Conservation (phyloP, 345 rosid genomes). For the Syzygium aqueum region DNA sequence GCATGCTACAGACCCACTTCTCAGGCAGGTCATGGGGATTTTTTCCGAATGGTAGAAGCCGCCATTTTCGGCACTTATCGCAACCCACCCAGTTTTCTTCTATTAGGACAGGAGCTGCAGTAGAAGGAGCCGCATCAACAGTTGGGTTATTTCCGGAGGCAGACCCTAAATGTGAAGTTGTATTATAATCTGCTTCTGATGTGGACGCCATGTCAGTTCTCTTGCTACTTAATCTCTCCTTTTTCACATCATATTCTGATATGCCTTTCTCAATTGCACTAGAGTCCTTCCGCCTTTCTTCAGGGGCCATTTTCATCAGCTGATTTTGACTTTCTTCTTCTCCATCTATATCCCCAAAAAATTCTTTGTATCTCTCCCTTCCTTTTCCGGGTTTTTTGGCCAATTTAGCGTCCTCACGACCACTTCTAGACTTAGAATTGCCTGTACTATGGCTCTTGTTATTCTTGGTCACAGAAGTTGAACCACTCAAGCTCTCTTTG, state of each 20-base stretch:
- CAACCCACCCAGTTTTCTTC: slow-evolving; percentile 84
- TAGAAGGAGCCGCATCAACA: slow-evolving; percentile 32
- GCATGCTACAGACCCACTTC: slow-evolving; percentile 95
- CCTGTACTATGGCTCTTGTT: slow-evolving; percentile 33
- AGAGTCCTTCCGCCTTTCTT: slow-evolving; percentile 23
- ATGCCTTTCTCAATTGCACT: slow-evolving; percentile 29
- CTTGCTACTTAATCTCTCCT: slow-evolving; percentile 33
- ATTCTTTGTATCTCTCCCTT: slow-evolving; percentile 58
- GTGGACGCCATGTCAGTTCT: slow-evolving; percentile 16
- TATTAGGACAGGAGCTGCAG: slow-evolving; percentile 23
- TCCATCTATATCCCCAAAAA: slow-evolving; percentile 63
- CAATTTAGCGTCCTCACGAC: slow-evolving; percentile 27
- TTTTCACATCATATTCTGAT: slow-evolving; percentile 16
- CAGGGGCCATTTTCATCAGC: slow-evolving; percentile 18
- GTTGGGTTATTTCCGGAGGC: slow-evolving; percentile 18
- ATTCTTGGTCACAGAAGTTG: slow-evolving; percentile 31
- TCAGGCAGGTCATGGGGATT: slow-evolving; percentile 64
- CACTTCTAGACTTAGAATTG: slow-evolving; percentile 25
- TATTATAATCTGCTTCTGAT: slow-evolving; percentile 20
- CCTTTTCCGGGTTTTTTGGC: slow-evolving; percentile 34
- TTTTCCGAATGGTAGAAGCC: slow-evolving; percentile 79
- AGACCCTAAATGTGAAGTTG: slow-evolving; percentile 18
- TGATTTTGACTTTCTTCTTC: slow-evolving; percentile 52
- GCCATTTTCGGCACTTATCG: slow-evolving; percentile 85
- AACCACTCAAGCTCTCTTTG: slow-evolving; percentile 28